Conservation (phyloP, 139 green algal genomes). For the Closterium sp. region DNA sequence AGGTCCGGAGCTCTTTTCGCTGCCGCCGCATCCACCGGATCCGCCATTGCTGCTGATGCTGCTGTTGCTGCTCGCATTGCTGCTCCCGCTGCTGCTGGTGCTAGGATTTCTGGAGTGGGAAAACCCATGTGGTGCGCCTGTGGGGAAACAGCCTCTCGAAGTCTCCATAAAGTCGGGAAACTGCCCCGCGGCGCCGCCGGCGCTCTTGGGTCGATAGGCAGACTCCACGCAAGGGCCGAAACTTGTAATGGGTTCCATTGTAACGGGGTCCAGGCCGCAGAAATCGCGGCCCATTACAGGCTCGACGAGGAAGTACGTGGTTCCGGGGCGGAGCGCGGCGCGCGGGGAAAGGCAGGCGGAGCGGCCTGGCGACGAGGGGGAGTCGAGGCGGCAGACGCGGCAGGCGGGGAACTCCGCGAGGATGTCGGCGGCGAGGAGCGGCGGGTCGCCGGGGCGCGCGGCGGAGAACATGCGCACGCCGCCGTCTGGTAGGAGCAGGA, state of each 20-base stretch:
- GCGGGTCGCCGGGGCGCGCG: neutral
- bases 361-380: neutral
- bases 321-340: neutral
- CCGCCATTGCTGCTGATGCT: neutral
- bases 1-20: neutral
- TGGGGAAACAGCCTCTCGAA: neutral
- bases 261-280: neutral
- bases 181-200: neutral
- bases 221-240: neutral
- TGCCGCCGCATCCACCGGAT: neutral
- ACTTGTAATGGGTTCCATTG: neutral
- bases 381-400: neutral
- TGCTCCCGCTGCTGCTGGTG: neutral
- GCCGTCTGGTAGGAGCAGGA: neutral
- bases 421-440: neutral
- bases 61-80: neutral
- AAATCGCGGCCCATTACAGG: neutral
- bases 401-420: neutral
- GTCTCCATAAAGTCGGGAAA: neutral
- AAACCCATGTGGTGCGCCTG: neutral
- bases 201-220: neutral
- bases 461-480: neutral
- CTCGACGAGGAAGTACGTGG: neutral
- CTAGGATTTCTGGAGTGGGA: neutral
- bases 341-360: neutral